Base-by-base conservation (phyloP, 2,329 filamentous ascomycete species). In the Aspergillus terreus region DNA sequence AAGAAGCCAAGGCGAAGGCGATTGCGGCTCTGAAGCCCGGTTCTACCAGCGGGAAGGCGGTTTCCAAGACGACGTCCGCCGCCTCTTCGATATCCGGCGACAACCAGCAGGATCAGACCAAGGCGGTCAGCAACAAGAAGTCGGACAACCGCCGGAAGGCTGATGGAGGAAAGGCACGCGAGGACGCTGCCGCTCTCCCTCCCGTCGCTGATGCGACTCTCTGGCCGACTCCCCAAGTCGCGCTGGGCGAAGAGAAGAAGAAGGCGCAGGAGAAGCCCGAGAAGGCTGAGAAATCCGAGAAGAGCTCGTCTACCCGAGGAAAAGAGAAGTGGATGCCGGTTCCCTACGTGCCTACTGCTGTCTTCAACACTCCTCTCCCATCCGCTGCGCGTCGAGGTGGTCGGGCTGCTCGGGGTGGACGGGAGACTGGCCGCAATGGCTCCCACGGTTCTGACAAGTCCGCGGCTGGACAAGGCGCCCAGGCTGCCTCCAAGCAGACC, bases 211-310 rank as follows among this genome's bases (percentile, higher is more conserved):
- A 97, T 69, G 80, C 89, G 46, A 77, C 83, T 48, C 85, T 85
- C 17, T 99, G 94, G 94, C 94, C 94, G 14, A 97, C 92, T 2
- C 91, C 91, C 0, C 90, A 96, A 61, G 85, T 80, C 46, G 87
- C 85, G 1, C 83, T 86, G 47, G 84, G 86, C 46, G 90, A 94
- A 60, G 82, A 88, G 55, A 89, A 88, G 72, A 85, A 86, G 64
- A 91, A 90, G 70, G 73, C 78, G 1, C 78, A 83, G 48, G 80
- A 85, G 50, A 47, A 90, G 70, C 74, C 76, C 6, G 74, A 72
- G 48, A 71, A 90, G 70, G 74, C 76, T 6, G 74, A 72, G 48
- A 71, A 76, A 30, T 76, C 82, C 19, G 78, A 79, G 11, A 86
- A 88, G 58, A 83, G 49, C 62, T 78, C 65, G 62, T 69, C 60